Evolutionary conservation across 2,329 filamentous ascomycete species (phyloP), one percentile per base, ranked within the genome.

Genomic region (Rhynchosporium secalis): DNA sequence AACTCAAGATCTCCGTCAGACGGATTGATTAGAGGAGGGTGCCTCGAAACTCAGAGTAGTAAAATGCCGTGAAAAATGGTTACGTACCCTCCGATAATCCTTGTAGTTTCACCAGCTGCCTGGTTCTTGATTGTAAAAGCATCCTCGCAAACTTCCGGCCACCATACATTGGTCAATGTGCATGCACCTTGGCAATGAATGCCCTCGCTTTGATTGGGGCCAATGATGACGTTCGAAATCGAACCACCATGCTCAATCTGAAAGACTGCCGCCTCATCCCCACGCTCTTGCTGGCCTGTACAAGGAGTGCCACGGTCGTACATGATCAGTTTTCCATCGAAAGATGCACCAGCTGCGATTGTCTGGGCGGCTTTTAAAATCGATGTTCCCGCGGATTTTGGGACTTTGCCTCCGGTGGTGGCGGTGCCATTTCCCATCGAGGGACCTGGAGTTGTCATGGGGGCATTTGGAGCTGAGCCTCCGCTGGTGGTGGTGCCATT

Each of bases 261-360:
- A 66, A 75, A 75, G 38, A 75, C 74, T 1, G 74, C 72, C 48
- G 75, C 72, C 1, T 65, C 66, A 55, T 77, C 73, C 28, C 75
- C 77, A 12, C 77, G 77, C 62, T 80, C 78, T 15, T 60, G 60
- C 66, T 80, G 77, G 8, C 77, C 77, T 20, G 68, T 72, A 69
- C 79, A 81, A 8, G 69, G 68, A 8, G 75, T 74, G 46, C 76
- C 75, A 65, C 79, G 77, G 63, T 79, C 79, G 76, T 63, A 76
- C 74, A 69, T 75, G 69, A 65, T 54, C 78, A 81, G 80, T 15
- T 74, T 76, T 51, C 80, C 80, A 67, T 83, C 80, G 66, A 81
- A 80, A 40, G 68, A 73, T 46, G 73, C 73, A 28, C 76, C 76
- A 9, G 78, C 77, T 1, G 77, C 73, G 62, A 81, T 76, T 28